A percentile compares a stretch with the other conserved stretches of the same genome.
These are phyloP conservation scores for Trametes villosa DNA, from an alignment of 768 basidiomycete genomes.

Conservation along the genomic window DNA sequence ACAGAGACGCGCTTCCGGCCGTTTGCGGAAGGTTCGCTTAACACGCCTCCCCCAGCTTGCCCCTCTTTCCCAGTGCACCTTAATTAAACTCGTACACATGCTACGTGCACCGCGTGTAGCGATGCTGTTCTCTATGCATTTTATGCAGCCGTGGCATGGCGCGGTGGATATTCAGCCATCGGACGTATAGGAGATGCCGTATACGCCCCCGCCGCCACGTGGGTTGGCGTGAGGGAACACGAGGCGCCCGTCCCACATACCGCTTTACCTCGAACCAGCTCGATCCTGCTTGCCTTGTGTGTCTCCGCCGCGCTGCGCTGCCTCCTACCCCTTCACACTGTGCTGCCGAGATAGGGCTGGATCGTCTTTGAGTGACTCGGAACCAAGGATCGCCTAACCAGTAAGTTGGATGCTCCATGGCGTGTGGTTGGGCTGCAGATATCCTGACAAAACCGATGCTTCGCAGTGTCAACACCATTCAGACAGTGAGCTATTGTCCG, in stretches of 20 bases:
- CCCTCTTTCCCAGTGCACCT: background rate
- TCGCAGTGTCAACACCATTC: conserved; percentile 61
- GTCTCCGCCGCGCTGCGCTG: conserved; percentile 11
- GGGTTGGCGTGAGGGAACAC: conserved; percentile 10
- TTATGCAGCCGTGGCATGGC: background rate
- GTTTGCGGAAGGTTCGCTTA: conserved; percentile 25
- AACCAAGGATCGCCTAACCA: conserved; percentile 8
- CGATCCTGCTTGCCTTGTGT: conserved; percentile 12
- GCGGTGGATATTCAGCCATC: background rate
- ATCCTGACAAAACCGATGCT: conserved; percentile 20
- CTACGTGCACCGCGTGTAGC: background rate
- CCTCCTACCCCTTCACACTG: conserved; percentile 4
- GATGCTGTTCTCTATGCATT: background rate
- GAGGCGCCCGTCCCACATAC: conserved; percentile 12
- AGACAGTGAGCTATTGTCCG: conserved; percentile 56
- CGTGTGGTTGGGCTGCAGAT: conserved; percentile 5
- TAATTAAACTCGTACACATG: background rate
- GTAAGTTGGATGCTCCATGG: conserved; percentile 16
- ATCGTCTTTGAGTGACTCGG: conserved; percentile 9
- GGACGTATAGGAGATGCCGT: background rate
- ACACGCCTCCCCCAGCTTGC: background rate
- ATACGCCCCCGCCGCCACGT: conserved; percentile 19
- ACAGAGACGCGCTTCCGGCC: conserved; percentile 44
- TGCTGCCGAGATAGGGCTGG: background rate
- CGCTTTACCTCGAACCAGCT: conserved; percentile 19